Conservation (phyloP, 441 rosid genomes). For the Rhodomyrtus psidioides region DNA sequence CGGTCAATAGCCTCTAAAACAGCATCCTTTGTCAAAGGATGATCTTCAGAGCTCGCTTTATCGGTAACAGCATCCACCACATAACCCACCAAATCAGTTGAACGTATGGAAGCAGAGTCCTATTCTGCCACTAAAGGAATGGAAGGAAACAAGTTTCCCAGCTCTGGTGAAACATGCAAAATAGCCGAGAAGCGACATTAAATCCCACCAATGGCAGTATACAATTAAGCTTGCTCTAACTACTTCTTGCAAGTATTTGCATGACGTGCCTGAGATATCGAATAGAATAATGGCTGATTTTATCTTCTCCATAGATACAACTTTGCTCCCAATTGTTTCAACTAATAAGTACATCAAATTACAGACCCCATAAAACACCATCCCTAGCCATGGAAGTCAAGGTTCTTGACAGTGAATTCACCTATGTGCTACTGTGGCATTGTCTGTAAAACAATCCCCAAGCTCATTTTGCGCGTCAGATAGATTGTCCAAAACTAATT, state of each 20-base stretch:
- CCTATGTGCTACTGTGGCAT: not conserved
- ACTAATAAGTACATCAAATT: not conserved
- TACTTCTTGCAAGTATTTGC: not conserved
- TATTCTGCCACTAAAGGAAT: constrained; percentile 94
- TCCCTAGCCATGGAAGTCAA: not conserved
- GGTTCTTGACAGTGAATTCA: not conserved
- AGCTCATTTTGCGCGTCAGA: accelerated
- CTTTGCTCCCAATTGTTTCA: not conserved
- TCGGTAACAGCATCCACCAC: constrained; percentile 52
- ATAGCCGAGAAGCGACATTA: not conserved
- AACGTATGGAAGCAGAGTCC: constrained; percentile 62
- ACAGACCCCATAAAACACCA: not conserved
- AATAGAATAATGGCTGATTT: not conserved
- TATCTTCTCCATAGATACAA: not conserved
- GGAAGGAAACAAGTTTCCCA: constrained; percentile 64
- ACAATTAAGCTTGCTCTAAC: not conserved
- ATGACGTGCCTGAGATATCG: not conserved
- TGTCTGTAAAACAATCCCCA: not conserved
- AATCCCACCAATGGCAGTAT: not conserved
- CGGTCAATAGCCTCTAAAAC: constrained; percentile 82
- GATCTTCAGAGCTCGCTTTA: constrained; percentile 29
- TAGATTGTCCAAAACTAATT: not conserved
- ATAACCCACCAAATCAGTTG: constrained; percentile 57
- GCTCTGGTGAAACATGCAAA: constrained; percentile 33
- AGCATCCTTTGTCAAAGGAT: constrained; percentile 43